phyloP scores from a whole-genome alignment of 108 stramenopile genomes.

The Schizochytrium sp. region DNA sequence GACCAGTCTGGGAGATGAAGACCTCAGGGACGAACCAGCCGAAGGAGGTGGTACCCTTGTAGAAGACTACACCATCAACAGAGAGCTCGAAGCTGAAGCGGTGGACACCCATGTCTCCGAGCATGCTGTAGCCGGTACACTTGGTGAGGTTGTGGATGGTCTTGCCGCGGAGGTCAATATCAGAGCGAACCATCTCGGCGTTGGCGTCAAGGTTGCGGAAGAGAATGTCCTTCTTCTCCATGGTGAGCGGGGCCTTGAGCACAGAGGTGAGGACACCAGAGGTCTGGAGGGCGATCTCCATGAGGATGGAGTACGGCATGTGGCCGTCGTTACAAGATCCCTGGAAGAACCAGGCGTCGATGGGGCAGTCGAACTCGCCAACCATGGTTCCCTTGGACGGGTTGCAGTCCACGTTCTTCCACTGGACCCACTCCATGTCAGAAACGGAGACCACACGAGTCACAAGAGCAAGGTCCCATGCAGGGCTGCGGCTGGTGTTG shows the following conservation, averaged over 20 bases:
- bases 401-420: neutral
- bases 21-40: slow-evolving; percentile 46
- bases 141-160: slow-evolving; percentile 44
- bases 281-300: slow-evolving; percentile 53
- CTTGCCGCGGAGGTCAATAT: slow-evolving; percentile 36
- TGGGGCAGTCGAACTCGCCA: slow-evolving; percentile 47
- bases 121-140: slow-evolving; percentile 50
- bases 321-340: slow-evolving; percentile 8
- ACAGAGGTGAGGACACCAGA: slow-evolving; percentile 40
- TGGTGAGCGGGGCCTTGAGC: slow-evolving; percentile 39
- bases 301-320: slow-evolving; percentile 54
- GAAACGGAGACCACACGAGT: slow-evolving; percentile 6
- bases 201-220: slow-evolving; percentile 54
- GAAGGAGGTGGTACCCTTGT: slow-evolving; percentile 41
- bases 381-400: slow-evolving; percentile 43
- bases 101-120: slow-evolving; percentile 46
- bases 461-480: slow-evolving; percentile 15
- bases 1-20: slow-evolving; percentile 11
- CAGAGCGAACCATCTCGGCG: slow-evolving; percentile 27
- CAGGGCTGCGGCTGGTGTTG: slow-evolving; percentile 43
- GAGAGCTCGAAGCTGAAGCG: slow-evolving; percentile 34
- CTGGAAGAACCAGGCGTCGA: slow-evolving; percentile 43
- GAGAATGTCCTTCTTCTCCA: slow-evolving; percentile 44
- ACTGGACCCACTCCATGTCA: neutral
- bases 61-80: slow-evolving; percentile 10